These are phyloP conservation scores for Viola odorata DNA, from an alignment of 345 rosid species.

Conservation along the genomic window DNA sequence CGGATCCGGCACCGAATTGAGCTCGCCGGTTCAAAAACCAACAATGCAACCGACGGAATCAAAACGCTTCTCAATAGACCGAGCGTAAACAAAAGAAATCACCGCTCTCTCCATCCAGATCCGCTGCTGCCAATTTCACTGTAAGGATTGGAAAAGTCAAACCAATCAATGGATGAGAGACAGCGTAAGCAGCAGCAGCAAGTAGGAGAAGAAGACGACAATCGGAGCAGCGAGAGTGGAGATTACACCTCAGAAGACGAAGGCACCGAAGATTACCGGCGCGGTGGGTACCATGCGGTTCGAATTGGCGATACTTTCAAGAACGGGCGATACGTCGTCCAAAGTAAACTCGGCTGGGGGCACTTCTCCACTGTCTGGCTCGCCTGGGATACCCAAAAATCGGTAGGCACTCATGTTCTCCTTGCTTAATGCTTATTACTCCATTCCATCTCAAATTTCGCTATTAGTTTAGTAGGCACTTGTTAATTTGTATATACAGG, in stretches of 20 bases:
- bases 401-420: conserved; percentile 25
- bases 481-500: no score
- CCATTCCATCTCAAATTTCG: no score
- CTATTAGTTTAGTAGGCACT: no score
- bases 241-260: conserved; percentile 69
- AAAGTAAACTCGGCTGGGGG: conserved; percentile 75
- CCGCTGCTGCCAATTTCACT: no score
- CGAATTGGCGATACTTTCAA: conserved; percentile 56
- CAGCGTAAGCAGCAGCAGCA: background rate
- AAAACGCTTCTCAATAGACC: no score
- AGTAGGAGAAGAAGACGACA: conserved; percentile 24
- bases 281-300: conserved; percentile 74
- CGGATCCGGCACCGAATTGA: no score
- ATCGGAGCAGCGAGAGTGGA: conserved; percentile 41
- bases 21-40: no score
- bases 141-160: background rate
- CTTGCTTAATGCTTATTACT: background rate
- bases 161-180: conserved; percentile 30
- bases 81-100: no score
- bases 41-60: no score
- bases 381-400: conserved; percentile 54
- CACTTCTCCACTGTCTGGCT: conserved; percentile 89
- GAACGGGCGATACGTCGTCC: conserved; percentile 59
- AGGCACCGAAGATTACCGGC: conserved; percentile 65
- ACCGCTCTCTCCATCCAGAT: no score